Conservation (phyloP, 805 yeast genomes). For the Candida nanaspora region DNA sequence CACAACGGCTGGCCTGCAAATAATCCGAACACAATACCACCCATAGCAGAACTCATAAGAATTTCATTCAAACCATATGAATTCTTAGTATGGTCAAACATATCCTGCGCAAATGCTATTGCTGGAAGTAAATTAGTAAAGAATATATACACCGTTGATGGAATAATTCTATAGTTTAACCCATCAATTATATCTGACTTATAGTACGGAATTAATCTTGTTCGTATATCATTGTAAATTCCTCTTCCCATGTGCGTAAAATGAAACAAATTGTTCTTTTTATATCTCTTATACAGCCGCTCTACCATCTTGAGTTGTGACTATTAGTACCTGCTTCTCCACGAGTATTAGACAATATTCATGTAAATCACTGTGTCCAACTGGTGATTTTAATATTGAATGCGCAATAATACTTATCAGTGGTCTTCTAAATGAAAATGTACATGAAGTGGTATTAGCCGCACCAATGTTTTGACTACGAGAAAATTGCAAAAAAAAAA, state of each 20-base stretch:
- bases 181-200: slow-evolving; percentile 78
- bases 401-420: no score
- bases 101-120: slow-evolving; percentile 91
- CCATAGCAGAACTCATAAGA: slow-evolving; percentile 74
- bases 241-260: slow-evolving; percentile 37
- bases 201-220: slow-evolving; percentile 56
- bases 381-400: no score
- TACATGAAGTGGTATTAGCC: no score
- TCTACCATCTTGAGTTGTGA: not conserved
- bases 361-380: no score
- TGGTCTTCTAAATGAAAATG: no score
- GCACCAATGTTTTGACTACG: no score
- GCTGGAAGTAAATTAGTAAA: slow-evolving; percentile 92
- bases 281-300: not conserved
- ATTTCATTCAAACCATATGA: slow-evolving; percentile 92
- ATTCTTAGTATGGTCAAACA: slow-evolving; percentile 86
- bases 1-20: slow-evolving; percentile 88
- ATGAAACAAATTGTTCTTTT: slow-evolving; percentile 10
- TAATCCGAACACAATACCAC: slow-evolving; percentile 82
- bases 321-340: no score
- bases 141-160: slow-evolving; percentile 74
- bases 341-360: no score
- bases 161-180: slow-evolving; percentile 77
- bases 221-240: slow-evolving; percentile 41
- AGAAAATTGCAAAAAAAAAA: no score